Percentiles rank a stretch among this genome's conserved stretches.
Evolutionary conservation across 1,284 basidiomycete species (phyloP).

Genomic region (Dichomitus squalens): DNA sequence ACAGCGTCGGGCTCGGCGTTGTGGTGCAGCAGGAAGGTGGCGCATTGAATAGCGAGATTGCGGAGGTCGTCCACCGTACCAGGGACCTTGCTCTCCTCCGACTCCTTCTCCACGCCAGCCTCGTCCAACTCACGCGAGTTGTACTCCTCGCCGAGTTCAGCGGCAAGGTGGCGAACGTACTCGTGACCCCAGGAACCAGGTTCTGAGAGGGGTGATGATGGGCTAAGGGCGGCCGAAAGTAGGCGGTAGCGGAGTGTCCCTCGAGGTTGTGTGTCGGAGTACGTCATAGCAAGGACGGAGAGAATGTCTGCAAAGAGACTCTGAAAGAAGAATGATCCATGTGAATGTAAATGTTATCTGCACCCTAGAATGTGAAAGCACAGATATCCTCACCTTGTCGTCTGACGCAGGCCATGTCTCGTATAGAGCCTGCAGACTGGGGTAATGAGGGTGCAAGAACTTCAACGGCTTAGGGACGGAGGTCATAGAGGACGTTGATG

Average conservation of each 20-base stretch:
- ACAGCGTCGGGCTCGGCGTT: slow-evolving; percentile 99
- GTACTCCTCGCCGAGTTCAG: slow-evolving; percentile 97
- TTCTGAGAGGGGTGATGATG: slow-evolving; percentile 70
- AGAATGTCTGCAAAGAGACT: slow-evolving; percentile 97
- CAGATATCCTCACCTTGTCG: slow-evolving; percentile 61
- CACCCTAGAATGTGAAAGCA: too few relatives aligned
- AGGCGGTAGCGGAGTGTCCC: slow-evolving; percentile 94
- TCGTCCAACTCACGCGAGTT: slow-evolving; percentile 54
- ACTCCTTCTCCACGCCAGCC: slow-evolving; percentile 34
- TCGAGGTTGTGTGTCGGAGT: slow-evolving; percentile 93
- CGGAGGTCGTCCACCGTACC: slow-evolving; percentile 77
- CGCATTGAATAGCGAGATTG: slow-evolving; percentile 82
- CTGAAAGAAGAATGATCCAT: slow-evolving; percentile 41
- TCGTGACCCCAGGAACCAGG: slow-evolving; percentile 99
- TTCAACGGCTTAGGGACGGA: slow-evolving; percentile 99
- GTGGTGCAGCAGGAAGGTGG: slow-evolving; percentile 90
- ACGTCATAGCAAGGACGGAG: slow-evolving; percentile 99
- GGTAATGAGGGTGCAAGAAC: slow-evolving; percentile 95
- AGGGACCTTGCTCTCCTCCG: slow-evolving; percentile 33
- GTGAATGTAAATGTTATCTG: background rate
- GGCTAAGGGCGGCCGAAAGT: slow-evolving; percentile 74
- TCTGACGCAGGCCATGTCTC: slow-evolving; percentile 80
- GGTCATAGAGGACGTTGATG: slow-evolving; percentile 99
- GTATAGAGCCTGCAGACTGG: slow-evolving; percentile 82
- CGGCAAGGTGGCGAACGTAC: slow-evolving; percentile 96